These are phyloP conservation scores for Climacium dendroides DNA, from an alignment of 225 moss, liverwort and hornwort genomes.

Conservation along the genomic window DNA sequence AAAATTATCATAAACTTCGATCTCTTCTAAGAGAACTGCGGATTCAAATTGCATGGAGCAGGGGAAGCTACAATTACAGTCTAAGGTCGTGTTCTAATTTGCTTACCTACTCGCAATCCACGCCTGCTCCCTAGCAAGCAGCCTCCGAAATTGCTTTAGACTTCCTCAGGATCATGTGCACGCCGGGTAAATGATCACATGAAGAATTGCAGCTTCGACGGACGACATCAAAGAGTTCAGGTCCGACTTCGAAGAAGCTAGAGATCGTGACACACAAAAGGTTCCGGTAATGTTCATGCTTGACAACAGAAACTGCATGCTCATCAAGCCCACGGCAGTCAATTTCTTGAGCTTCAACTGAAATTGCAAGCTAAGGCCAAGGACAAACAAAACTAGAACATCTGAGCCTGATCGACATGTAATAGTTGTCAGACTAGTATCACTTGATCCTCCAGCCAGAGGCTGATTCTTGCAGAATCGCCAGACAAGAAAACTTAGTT, in stretches of 20 bases:
- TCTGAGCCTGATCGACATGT: too few species aligned
- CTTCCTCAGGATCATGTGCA: neutral
- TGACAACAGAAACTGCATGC: neutral
- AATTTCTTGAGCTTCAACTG: neutral
- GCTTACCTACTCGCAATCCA: neutral
- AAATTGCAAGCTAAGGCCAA: neutral
- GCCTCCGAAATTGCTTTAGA: neutral
- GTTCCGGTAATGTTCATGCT: neutral
- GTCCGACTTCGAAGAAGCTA: neutral
- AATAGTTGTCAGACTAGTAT: too few species aligned
- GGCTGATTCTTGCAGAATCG: neutral
- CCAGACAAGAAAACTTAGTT: neutral
- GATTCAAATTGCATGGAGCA: neutral
- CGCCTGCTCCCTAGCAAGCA: neutral
- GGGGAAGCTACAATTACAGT: neutral
- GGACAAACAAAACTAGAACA: neutral
- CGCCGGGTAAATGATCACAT: neutral
- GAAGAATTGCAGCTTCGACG: neutral
- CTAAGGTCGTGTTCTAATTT: neutral
- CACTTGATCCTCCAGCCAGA: neutral
- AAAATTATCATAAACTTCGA: neutral
- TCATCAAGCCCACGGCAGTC: neutral
- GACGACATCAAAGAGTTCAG: neutral
- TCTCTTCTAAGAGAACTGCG: neutral
- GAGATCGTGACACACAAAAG: neutral